Base-by-base conservation (phyloP, 257 asterid species). In the Salvia splendens region DNA sequence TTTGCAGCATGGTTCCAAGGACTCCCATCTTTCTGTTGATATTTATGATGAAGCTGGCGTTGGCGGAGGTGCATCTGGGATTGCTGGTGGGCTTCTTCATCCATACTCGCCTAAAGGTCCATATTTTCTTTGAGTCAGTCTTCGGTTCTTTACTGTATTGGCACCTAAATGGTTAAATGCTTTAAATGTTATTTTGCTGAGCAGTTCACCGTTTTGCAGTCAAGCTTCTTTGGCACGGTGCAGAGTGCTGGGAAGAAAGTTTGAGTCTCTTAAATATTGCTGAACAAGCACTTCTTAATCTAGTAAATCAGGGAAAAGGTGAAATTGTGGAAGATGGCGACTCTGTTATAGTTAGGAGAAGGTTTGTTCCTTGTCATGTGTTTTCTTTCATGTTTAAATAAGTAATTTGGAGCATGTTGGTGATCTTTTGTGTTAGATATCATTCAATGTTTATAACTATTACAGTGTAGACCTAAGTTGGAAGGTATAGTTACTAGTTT, bases 11-110 rank as follows among this genome's bases (percentile, higher is more conserved):
- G 80, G 89, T 78, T 73, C 87, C 59, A 78, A 76, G 77, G 96
- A 88, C 65, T 65, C 82, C 43, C 79, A 70, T 65, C 32, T 94
- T 57, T 80, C 75, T 75, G 81, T 94, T 69, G 96, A 94, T 77
- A 68, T 94, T 53, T 94, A 87, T 69, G 96, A 94, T 80, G 97
- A 88, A 78, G 85, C 78, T 66, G 99, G 96, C 28, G 67, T 91
- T 48, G 99, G 99, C 40, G 99, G 99, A 61, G 99, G 99, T 69
- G 99, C 97, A 32, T 94, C 99, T 62, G 99, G 99, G 62, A 86
- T 94, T 71, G 92, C 97, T 77, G 99, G 96, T 45, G 97, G 99
- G 38, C 97, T 94, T 65, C 86, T 94, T 66, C 96, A 94, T 78
- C 99, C 99, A 3, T 94, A 94, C 72, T 86, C 97, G 40, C 97